phyloP scores from a whole-genome alignment of 345 rosid species.

The Salix caprea region DNA sequence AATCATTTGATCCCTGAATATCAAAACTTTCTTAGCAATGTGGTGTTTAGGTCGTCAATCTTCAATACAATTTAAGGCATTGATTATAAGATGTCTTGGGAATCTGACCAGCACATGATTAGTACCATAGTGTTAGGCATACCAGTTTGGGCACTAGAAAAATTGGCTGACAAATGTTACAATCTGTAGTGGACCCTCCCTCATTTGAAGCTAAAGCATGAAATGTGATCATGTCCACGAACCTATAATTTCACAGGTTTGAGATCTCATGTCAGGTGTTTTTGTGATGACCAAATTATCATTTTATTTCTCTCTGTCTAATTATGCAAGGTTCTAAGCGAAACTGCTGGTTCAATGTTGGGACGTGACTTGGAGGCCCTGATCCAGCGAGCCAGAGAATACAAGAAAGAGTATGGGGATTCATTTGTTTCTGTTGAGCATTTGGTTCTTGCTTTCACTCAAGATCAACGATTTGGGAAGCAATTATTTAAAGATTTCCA shows the following conservation, averaged over 20 bases:
- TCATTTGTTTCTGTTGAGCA: slow-evolving; percentile 94
- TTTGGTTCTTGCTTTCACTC: slow-evolving; percentile 75
- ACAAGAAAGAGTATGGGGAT: slow-evolving; percentile 86
- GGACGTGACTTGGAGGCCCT: slow-evolving; percentile 92
- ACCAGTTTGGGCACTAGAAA: background rate
- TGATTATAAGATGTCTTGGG: background rate
- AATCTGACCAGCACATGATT: background rate
- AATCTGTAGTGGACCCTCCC: background rate
- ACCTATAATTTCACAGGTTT: background rate
- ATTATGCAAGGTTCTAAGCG: slow-evolving; percentile 74
- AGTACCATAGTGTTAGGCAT: background rate
- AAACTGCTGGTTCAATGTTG: slow-evolving; percentile 84
- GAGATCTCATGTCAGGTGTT: background rate
- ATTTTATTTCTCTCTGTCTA: slow-evolving; percentile 1
- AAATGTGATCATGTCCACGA: background rate
- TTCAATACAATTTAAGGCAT: background rate
- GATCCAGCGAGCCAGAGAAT: slow-evolving; percentile 72
- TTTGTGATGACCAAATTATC: background rate
- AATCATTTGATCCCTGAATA: background rate
- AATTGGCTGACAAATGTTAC: background rate
- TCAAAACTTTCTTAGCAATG: background rate
- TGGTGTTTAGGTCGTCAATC: background rate
- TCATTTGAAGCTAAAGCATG: background rate
- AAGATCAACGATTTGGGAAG: slow-evolving; percentile 88
- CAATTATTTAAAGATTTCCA: slow-evolving; percentile 82